Conservation (phyloP, 2,329 filamentous ascomycete genomes). For the Escovopsis sp. region DNA sequence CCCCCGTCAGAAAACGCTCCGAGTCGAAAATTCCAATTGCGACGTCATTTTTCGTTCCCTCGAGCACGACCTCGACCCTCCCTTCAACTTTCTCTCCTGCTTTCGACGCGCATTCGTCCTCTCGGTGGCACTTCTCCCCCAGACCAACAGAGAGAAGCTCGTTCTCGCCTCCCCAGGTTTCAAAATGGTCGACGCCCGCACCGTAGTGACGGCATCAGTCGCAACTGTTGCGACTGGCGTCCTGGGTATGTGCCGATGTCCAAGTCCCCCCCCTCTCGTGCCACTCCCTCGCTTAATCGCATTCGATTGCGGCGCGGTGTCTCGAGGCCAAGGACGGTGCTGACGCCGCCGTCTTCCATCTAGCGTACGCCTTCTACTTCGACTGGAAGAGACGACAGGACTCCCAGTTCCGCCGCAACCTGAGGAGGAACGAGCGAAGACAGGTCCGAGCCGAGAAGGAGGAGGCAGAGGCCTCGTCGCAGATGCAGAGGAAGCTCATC, state of each 20-base stretch:
- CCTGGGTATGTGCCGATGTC: constrained; percentile 30
- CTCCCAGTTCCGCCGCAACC: constrained; percentile 49
- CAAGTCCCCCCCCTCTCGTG: background rate
- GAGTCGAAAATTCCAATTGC: constrained; percentile 1
- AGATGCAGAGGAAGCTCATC: constrained; percentile 59
- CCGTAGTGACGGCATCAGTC: constrained; percentile 45
- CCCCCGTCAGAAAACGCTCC: background rate
- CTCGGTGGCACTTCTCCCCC: background rate
- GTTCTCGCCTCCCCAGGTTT: background rate
- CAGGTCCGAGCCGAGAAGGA: constrained; percentile 59
- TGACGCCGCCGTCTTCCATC: background rate
- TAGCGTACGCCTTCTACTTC: constrained; percentile 54
- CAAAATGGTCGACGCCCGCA: constrained; percentile 34
- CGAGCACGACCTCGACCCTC: background rate
- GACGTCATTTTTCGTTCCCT: constrained; percentile 2
- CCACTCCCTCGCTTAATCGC: background rate
- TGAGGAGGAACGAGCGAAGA: constrained; percentile 63
- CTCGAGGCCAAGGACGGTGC: background rate
- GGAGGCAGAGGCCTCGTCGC: constrained; percentile 49
- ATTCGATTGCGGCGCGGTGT: background rate
- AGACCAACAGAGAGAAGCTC: background rate
- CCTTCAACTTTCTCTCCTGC: background rate
- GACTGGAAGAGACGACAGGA: constrained; percentile 51
- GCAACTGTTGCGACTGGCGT: constrained; percentile 45
- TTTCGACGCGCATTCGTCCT: constrained; percentile 1